Conservation (phyloP, 2,329 filamentous ascomycete species). For the Scorias spongiosa region DNA sequence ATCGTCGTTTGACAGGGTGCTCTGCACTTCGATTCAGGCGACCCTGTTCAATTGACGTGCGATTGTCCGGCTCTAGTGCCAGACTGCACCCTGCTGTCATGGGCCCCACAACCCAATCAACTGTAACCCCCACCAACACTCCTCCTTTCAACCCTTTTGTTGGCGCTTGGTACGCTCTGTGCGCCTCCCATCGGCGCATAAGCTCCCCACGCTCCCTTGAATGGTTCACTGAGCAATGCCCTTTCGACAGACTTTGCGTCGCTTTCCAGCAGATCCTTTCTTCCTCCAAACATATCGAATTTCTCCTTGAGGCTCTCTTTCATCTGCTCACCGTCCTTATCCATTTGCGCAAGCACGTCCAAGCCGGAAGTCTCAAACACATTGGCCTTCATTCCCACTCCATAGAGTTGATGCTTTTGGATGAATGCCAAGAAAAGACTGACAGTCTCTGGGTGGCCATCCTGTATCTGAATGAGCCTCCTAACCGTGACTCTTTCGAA, state of each 20-base stretch:
- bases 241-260: constrained; percentile 8
- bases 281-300: constrained; percentile 14
- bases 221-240: constrained; percentile 13
- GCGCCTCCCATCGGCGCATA: constrained; percentile 13
- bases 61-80: too few relatives aligned
- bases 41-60: too few relatives aligned
- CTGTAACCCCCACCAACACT: neutral
- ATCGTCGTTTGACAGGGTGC: too few relatives aligned
- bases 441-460: constrained; percentile 77
- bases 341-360: constrained; percentile 18
- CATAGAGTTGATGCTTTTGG: constrained; percentile 81
- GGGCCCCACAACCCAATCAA: neutral
- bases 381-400: constrained; percentile 98
- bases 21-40: too few relatives aligned
- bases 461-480: constrained; percentile 79
- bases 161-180: constrained; percentile 8
- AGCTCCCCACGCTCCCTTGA: constrained; percentile 17
- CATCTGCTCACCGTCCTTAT: constrained; percentile 18
- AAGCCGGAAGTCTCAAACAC: constrained; percentile 69
- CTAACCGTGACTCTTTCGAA: constrained; percentile 83
- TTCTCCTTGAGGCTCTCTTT: constrained; percentile 14
- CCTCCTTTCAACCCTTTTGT: constrained; percentile 3
- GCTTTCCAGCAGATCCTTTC: constrained; percentile 13
- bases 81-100: too few relatives aligned
- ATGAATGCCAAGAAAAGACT: constrained; percentile 87